Evolutionary conservation across 495 filamentous ascomycete genomes (phyloP), one percentile per base, ranked within the genome.

Genomic region (Aspergillus heteromorphus): DNA sequence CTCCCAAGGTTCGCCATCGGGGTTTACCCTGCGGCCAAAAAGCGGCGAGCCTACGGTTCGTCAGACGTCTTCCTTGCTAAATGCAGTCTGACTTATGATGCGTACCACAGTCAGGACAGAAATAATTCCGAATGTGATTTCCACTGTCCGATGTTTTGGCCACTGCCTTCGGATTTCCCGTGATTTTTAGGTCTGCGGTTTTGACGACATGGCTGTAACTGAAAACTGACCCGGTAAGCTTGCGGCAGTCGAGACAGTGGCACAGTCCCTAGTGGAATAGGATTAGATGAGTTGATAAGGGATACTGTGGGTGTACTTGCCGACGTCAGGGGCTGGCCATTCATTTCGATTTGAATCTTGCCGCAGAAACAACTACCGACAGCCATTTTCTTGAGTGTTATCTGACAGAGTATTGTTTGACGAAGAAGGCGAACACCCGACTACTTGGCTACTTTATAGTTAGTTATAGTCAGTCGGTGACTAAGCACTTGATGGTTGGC

Each of bases 181-280:
- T 29, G 56, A 73, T 31, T 0, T 56, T 48, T 19, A 73, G 23
- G 2, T 69, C 59, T 4, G 54, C 45, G 16, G 5, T 55, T 19
- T 67, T 62, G 54, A 70, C 45, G 40, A 72, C 20, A 8, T 66
- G 61, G 54, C 45, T 68, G 40, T 64, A 70, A 13, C 52, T 50
- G 34, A 41, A 72, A 6, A 34, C 50, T 0, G 20, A 1, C 0
- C 71, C 65, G 8, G 66, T 70, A 1, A 72, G 58, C 47, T 74
- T 74, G 53, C 71, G 71, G 57, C 71, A 74, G 53, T 68, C 71
- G n/a, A 40, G 16, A 49, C 71, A 74, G 58, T 74, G 66, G 30
- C 69, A 74, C 9, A 74, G 18, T 41, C 21, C 71, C 71, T 73
- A n/a, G 30, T 17, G 50, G 36, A 54, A 30, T 59, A 16, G 57